Conservation (phyloP, 225 moss, liverwort and hornwort species). For the Marchantia polymorpha region DNA sequence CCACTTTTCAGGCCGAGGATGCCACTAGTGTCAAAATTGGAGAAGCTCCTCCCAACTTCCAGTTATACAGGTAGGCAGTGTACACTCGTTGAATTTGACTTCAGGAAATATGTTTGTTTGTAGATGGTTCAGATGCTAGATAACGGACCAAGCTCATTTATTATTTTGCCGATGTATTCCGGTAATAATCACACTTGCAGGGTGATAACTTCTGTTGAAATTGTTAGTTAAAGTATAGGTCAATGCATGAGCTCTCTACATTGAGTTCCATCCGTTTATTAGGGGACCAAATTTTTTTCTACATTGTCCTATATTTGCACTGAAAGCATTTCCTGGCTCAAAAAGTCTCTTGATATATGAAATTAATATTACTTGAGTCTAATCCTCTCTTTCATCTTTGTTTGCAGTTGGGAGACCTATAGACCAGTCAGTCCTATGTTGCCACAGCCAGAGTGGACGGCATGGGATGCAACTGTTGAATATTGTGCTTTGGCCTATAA, state of each 20-base stretch:
- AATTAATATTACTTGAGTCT: background rate
- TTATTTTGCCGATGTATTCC: background rate
- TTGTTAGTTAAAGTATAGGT: background rate
- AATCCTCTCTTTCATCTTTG: background rate
- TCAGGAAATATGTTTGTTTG: background rate
- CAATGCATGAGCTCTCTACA: background rate
- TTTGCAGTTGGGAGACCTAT: slow-evolving; percentile 91
- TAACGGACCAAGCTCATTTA: background rate
- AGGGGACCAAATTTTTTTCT: too few species aligned
- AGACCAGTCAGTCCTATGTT: slow-evolving; percentile 88
- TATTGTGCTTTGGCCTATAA: slow-evolving; percentile 96
- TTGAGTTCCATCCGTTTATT: too few species aligned
- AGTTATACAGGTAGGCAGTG: slow-evolving; percentile 76
- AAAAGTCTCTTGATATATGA: too few species aligned
- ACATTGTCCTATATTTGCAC: too few species aligned
- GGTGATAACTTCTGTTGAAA: background rate
- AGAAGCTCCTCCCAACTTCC: slow-evolving; percentile 88
- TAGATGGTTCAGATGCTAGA: background rate
- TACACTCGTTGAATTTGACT: background rate
- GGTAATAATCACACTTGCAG: background rate
- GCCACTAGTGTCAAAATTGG: slow-evolving; percentile 44
- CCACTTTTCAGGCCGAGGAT: slow-evolving; percentile 32
- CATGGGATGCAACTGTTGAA: slow-evolving; percentile 97
- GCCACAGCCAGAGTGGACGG: slow-evolving; percentile 97
- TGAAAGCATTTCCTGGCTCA: too few species aligned